Base-by-base conservation (phyloP, 2,329 filamentous ascomycete species). In the Stylonectria norvegica region DNA sequence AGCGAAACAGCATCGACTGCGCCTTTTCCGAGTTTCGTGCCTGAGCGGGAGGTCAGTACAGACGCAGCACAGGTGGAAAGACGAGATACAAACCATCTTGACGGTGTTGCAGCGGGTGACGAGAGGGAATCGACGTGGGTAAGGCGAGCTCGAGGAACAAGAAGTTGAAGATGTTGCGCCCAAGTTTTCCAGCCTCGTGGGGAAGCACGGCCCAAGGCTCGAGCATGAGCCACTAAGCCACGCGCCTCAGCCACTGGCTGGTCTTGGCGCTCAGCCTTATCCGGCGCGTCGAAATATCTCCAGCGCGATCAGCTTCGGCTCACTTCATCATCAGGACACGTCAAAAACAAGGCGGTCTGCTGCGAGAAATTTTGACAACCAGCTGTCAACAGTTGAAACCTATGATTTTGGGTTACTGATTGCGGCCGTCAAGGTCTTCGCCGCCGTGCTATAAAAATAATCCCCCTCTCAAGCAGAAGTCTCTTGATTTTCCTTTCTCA, bases 1-100 rank as follows among this genome's bases (percentile, higher is more conserved):
- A 98, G 76, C 93, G 91, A 74, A 96, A 98, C 67, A 98, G 91
- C 91, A 98, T 98, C 34, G 90, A 96, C 75, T 98, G 93, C 60
- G 93, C 91, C 69, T 97, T 98, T 78, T 97, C 91, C 32, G 88
- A 91, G 68, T 97, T 96, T 62, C 91, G 91, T 61, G 91, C 90
- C 91, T 89, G 55, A n/a, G n/a, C n/a, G 0, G 0, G n/a, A 18
- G 18, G 44, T 56, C 20, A 56, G 45, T 16, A 18, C 5, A 1
- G 11, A 8, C 9, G 11, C 10, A 12, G 4, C 15, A 4, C 4
- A 20, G 2, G 15, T 23, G 19, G 0, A 0, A 5, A 2, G 12
- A 2, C 1, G 4, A 12, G 4, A 8, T 20, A 11, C 48, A 17
- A 36, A 59, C 59, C 59, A 62, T 62, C 41, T 57, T 60, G 50